Evolutionary conservation across 768 basidiomycete species (phyloP).

Genomic region (Jaapia argillacea): DNA sequence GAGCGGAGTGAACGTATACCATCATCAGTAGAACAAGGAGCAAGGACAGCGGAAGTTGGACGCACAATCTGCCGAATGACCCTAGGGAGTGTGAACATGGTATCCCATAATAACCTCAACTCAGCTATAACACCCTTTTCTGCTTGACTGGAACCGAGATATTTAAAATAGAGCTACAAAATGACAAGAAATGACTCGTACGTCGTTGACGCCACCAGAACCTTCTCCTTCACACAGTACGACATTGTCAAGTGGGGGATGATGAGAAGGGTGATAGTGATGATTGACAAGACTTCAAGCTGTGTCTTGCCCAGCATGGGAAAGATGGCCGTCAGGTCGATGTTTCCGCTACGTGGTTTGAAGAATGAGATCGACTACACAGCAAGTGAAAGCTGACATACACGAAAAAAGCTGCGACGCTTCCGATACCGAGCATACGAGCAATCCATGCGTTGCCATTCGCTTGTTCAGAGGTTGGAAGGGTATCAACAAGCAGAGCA

Average conservation of each 20-base stretch:
- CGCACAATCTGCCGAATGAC: slow-evolving; percentile 35
- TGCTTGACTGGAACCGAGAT: slow-evolving; percentile 7
- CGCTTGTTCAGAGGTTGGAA: slow-evolving; percentile 68
- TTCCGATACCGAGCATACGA: slow-evolving; percentile 82
- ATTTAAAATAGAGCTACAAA: neutral
- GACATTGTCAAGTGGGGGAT: slow-evolving; percentile 55
- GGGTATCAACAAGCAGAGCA: slow-evolving; percentile 78
- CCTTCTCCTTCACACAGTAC: slow-evolving; percentile 57
- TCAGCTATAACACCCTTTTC: neutral
- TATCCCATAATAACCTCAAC: slow-evolving; percentile 21
- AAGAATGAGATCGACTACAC: neutral
- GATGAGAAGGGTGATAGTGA: slow-evolving; percentile 63
- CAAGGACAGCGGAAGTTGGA: no score
- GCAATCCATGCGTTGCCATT: slow-evolving; percentile 93
- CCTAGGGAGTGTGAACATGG: slow-evolving; percentile 29
- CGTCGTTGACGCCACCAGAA: slow-evolving; percentile 39
- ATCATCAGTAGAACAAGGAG: no score
- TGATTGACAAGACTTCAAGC: slow-evolving; percentile 68
- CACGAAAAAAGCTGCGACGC: slow-evolving; percentile 84
- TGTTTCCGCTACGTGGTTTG: slow-evolving; percentile 51
- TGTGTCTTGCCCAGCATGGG: slow-evolving; percentile 76
- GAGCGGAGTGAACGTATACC: neutral
- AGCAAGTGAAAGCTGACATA: slow-evolving; percentile 19
- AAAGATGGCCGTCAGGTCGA: slow-evolving; percentile 59
- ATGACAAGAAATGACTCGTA: slow-evolving; percentile 13